Evolutionary conservation across 352 stramenopile species (phyloP), one percentile per base, ranked within the genome.

Genomic region (Phytophthora pinifolia): DNA sequence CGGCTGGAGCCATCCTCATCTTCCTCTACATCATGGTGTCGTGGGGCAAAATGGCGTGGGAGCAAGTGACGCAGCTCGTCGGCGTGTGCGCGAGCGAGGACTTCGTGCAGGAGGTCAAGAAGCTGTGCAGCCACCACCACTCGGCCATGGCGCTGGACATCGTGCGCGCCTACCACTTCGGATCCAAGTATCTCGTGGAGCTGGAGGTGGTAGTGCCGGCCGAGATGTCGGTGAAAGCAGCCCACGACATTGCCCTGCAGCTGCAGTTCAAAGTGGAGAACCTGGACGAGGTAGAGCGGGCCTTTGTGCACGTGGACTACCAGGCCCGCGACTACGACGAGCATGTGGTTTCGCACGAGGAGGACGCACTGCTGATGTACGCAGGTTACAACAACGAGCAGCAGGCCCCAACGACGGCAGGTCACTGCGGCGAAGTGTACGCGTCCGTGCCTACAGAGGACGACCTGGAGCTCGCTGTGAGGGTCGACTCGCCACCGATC

Each of bases 251-350:
- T 43, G 89, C 88, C 15, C 86, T 98, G 45, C 88, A 97, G 62
- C 72, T 98, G 38, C 93, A 98, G 62, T 96, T 97, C 62, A 93
- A 97, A 54, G 92, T 98, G 52, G 92, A 98, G 67, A 76, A 83
- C 13, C 55, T 90, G 29, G 78, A 92, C 15, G 85, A 97, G 50
- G 94, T 98, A 13, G 92, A 98, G 71, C 80, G 92, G 31, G 94
- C 88, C 17, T 98, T 98, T 72, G 94, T 98, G 13, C 94, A 98
- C 59, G 94, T 98, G 57, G 93, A 98, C 74, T 98, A 98, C 70
- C 79, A 96, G 62, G 62, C 67, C 10, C 77, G 81, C 30, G 79
- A 88, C 52, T 89, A 92, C 48, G 75, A 89, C 44, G 74, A 89
- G 53, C 77, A 86, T 52, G 63, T 86, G 10, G 72, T 83, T 18